Evolutionary conservation across 768 basidiomycete species (phyloP), one percentile per base, ranked within the genome.

Genomic region (Pleurotus eryngii): DNA sequence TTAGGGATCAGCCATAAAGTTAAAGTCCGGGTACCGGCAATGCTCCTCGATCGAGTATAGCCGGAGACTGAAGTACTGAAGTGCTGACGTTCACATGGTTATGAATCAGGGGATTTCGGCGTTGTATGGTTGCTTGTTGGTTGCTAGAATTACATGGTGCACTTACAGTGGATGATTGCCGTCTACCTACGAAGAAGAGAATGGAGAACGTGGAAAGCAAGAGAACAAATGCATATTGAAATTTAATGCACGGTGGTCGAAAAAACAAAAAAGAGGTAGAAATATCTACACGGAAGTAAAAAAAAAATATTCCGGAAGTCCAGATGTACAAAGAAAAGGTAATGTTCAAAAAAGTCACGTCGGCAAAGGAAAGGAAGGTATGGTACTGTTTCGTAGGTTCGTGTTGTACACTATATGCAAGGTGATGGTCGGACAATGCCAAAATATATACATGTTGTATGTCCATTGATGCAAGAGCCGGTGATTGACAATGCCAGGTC

Each of bases 31-130:
- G 17, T 12, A 50, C 49, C 49, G 49, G 49, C 26, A 30, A 50
- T 20, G 7, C 30, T 50, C 5, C 26, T 35, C 5, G 20, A 50
- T 12, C 14, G 27, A 35, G 49, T 27, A 50, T 50, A 50, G 49
- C 49, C 49, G 49, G 49, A 15, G 27, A 27, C 46, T 18, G 3
- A 26, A 48, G 58, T 57, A 27, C 46, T 18, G 3, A 26, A 48
- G 58, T 57, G 53, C 55, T 46, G 24, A 45, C 14, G 12, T 50
- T 24, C 55, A 46, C 40, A 12, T 57, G 56, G 46, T 60, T 27
- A 30, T 7, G 37, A 30, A n/a, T n/a, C 11, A 50, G 27, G 17
- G 17, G 22, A 35, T 35, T 35, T 35, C 30, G 30, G 30, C 30
- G 9, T 35, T 35, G 8, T 9, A 35, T 3, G 30, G 9, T 35